Evolutionary conservation across 345 rosid genomes (phyloP).

Genomic region (Gossypium sturtianum): DNA sequence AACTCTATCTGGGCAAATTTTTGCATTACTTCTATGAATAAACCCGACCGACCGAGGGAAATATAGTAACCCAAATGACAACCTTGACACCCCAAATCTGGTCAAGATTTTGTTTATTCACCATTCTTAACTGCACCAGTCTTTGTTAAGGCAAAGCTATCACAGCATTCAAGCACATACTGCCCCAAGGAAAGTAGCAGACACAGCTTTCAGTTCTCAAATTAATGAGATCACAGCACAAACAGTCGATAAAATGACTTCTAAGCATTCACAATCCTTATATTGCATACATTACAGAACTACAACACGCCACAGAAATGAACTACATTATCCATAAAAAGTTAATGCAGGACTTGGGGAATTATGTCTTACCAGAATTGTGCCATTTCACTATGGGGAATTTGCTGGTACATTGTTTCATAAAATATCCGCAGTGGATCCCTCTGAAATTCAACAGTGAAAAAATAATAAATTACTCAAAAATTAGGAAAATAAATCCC

Average conservation of each 20-base stretch:
- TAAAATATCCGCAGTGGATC: conserved; percentile 89
- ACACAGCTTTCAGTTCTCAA: background rate
- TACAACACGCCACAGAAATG: background rate
- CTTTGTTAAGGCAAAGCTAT: background rate
- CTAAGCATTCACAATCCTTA: background rate
- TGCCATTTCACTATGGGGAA: conserved; percentile 86
- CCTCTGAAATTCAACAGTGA: conserved; percentile 54
- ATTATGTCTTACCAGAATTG: conserved; percentile 69
- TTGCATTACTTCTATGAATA: background rate
- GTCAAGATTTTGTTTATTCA: background rate
- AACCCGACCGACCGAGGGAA: background rate
- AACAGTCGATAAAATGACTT: background rate
- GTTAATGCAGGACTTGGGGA: background rate
- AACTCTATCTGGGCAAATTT: background rate
- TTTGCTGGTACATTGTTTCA: conserved; percentile 69
- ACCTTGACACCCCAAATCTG: background rate
- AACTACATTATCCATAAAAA: background rate
- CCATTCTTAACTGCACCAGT: background rate
- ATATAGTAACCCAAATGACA: background rate
- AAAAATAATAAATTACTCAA: background rate
- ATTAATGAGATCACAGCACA: background rate
- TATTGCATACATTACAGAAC: background rate
- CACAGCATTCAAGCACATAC: background rate
- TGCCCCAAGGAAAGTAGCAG: background rate
- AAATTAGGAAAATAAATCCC: background rate